Conservation (phyloP, 768 basidiomycete genomes). For the Calocybe gangraenosa region DNA sequence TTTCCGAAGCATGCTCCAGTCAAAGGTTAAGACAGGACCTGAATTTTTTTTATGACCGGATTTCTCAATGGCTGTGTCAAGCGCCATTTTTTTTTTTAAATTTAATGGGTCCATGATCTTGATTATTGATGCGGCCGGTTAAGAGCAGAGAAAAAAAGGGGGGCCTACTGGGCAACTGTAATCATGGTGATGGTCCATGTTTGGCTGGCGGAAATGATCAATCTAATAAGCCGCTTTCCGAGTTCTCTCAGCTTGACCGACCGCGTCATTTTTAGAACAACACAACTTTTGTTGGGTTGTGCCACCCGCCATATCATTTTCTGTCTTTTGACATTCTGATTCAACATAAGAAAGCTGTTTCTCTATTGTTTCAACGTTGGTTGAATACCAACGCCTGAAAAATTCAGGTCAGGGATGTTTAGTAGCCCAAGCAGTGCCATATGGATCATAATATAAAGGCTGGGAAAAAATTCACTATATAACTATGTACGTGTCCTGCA, state of each 20-base stretch:
- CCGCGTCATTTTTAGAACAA: slow-evolving; percentile 3
- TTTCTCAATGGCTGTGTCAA: slow-evolving; percentile 16
- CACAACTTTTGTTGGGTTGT: background rate
- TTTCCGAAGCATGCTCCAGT: slow-evolving; percentile 13
- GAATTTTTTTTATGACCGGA: slow-evolving; percentile 12
- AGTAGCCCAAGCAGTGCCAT: too few species aligned
- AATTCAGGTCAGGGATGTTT: too few species aligned
- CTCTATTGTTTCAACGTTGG: too few species aligned
- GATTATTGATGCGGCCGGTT: slow-evolving; percentile 5
- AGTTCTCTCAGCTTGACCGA: slow-evolving; percentile 1
- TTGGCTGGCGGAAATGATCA: background rate
- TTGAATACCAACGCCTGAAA: too few species aligned
- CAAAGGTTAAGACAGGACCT: slow-evolving; percentile 8
- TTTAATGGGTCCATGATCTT: slow-evolving; percentile 3
- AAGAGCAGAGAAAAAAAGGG: background rate
- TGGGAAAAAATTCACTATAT: too few species aligned
- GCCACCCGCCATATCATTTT: slow-evolving; percentile 4
- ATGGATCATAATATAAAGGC: too few species aligned
- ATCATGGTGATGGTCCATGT: background rate
- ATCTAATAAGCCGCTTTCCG: background rate
- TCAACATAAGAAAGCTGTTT: too few species aligned
- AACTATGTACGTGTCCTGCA: too few species aligned
- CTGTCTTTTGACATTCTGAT: slow-evolving; percentile 7
- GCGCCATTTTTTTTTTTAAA: too few species aligned
- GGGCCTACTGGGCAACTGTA: slow-evolving; percentile 3